Evolutionary conservation across 441 rosid genomes (phyloP), one percentile per base, ranked within the genome.

Genomic region (Francoa sonchifolia): DNA sequence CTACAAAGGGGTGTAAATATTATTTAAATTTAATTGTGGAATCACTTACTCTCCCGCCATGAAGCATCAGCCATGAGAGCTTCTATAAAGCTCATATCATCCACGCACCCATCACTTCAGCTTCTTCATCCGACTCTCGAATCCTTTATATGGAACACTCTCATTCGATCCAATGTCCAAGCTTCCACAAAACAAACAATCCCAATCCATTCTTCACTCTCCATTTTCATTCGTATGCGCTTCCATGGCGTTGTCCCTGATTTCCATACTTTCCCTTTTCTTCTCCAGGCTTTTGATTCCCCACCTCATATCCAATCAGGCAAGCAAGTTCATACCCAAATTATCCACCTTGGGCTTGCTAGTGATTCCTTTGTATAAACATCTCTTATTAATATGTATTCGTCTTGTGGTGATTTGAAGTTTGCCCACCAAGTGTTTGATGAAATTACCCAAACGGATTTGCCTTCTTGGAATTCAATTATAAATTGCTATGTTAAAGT

Each of bases 201-300:
- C n/a, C n/a, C n/a, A n/a, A n/a, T n/a, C n/a, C n/a, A n/a, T n/a
- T n/a, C n/a, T n/a, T n/a, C n/a, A n/a, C n/a, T n/a, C n/a, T n/a
- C n/a, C n/a, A n/a, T n/a, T n/a, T n/a, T n/a, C n/a, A n/a, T n/a
- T n/a, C n/a, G n/a, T n/a, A n/a, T n/a, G n/a, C n/a, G n/a, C n/a
- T n/a, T n/a, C 11, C 40, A 62, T 19, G 45, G 52, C 0, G 34
- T 77, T 17, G 19, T 48, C 19, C 90, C 87, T 3, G 77, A 69
- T 44, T 77, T 63, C 10, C 79, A 66, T 53, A 77, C 90, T 20
- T 59, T 83, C 56, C 77, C 94, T 10, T 74, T 79, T 1, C 52
- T 67, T 15, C 57, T 82, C 48, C 79, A 72, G 52, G 68, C 68
- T 2, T 74, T 82, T 48, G n/a, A n/a, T n/a, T n/a, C n/a, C n/a